Conservation (phyloP, 768 basidiomycete genomes). For the Hydnomerulius pinastri region DNA sequence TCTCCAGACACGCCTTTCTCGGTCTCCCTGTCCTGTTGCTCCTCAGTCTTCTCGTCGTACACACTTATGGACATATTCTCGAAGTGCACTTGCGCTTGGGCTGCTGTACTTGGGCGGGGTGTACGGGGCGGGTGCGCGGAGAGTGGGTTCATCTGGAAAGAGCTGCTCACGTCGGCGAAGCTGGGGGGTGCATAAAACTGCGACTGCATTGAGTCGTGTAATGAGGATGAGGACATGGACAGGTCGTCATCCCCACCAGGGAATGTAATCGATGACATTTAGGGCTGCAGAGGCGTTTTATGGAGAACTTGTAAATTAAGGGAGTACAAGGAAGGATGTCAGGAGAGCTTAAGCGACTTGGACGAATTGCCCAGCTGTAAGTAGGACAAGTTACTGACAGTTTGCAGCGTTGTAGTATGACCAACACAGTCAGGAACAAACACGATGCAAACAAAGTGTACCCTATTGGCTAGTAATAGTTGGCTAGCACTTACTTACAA, state of each 20-base stretch:
- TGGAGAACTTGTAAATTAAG: background rate
- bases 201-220: constrained; percentile 40
- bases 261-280: constrained; percentile 72
- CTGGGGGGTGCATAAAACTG: constrained; percentile 54
- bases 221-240: constrained; percentile 37
- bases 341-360: no score
- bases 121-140: constrained; percentile 80
- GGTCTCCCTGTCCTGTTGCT: constrained; percentile 19
- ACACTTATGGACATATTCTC: constrained; percentile 18
- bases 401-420: no score
- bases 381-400: no score
- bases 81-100: constrained; percentile 30
- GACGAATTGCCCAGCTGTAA: background rate
- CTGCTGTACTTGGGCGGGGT: constrained; percentile 44
- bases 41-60: constrained; percentile 48
- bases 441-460: constrained; percentile 27
- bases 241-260: constrained; percentile 45
- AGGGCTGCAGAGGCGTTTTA: background rate
- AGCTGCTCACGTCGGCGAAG: constrained; percentile 58
- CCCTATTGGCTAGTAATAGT: background rate
- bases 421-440: constrained; percentile 17
- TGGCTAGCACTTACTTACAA: background rate
- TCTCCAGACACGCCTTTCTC: constrained; percentile 18
- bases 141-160: constrained; percentile 82
- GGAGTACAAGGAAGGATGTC: background rate